Percentiles rank a stretch among this genome's conserved stretches.
phyloP scores from a whole-genome alignment of 1,139 yeast genomes.

The Magnusiomyces fungicola region DNA sequence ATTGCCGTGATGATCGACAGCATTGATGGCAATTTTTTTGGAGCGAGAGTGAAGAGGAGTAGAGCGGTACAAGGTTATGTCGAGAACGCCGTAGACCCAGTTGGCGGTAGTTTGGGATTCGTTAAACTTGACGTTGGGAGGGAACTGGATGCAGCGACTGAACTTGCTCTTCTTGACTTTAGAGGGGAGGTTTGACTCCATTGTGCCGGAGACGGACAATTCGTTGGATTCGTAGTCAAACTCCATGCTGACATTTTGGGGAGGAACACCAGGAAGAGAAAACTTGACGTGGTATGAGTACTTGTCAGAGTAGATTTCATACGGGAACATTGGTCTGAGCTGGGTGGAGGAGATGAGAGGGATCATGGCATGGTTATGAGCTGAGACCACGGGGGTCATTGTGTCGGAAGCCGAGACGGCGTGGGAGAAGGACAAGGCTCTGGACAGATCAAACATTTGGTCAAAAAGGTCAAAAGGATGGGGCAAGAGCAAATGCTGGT shows the following conservation, averaged over 20 bases:
- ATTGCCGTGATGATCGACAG: no score
- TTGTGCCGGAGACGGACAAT: neutral
- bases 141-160: neutral
- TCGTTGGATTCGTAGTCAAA: conserved; percentile 2
- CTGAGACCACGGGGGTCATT: neutral
- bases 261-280: conserved; percentile 3
- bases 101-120: neutral
- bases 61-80: neutral
- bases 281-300: conserved; percentile 1
- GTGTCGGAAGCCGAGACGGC: neutral
- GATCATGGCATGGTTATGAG: neutral
- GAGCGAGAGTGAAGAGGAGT: neutral
- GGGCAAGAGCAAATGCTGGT: no score
- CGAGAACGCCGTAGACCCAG: neutral
- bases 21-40: no score
- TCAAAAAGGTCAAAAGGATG: neutral
- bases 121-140: neutral
- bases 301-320: conserved; percentile 1
- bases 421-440: neutral
- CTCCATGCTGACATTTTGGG: neutral
- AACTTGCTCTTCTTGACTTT: neutral
- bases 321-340: no score
- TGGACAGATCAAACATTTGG: neutral
- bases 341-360: neutral
- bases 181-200: neutral